Base-by-base conservation (phyloP, 208 protist species). In the Leishmania arabica region DNA sequence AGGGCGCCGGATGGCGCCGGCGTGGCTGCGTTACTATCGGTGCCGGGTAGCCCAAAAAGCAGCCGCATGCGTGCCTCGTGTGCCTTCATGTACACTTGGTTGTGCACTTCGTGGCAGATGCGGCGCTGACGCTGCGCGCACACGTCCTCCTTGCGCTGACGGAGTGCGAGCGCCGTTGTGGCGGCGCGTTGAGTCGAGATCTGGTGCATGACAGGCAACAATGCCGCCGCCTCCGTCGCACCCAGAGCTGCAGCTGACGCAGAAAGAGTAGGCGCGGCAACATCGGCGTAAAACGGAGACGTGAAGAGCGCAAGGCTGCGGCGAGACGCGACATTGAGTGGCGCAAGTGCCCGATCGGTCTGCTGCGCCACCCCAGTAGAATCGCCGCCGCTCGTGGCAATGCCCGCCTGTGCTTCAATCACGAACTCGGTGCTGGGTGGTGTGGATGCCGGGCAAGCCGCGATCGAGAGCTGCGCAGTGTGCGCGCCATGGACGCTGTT, bases 51-150 rank as follows among this genome's bases (percentile, higher is more conserved):
- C 4, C 77, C 56, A 5, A 89, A 81, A 31, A 91, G 81, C 58
- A 86, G 74, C 17, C 77, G 80, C 83, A 91, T 82, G 7, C 88
- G 88, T 64, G 77, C 83, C 77, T 87, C 80, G 73, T 89, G 85
- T 19, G 77, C 71, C 69, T 79, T 80, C 40, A 88, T 70, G 79
- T 79, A 84, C 19, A 75, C 54, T 21, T 85, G 79, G 34, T 80
- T 60, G 75, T 85, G 73, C 54, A 91, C 47, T 56, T 85, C 79
- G 24, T 86, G 75, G 8, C 58, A 45, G 9, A 91, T 49, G 2
- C 62, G 47, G 3, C 27, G 54, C 70, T 90, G 83, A 8, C 42
- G 40, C 27, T 70, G 64, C 21, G 27, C 56, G 45, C 45, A 0
- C 45, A 49, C 45, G 45, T 11, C 45, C 45, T 49, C 45, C 45